These are phyloP conservation scores for Thyridium curvatum DNA, from an alignment of 2,329 filamentous ascomycete species.

Conservation along the genomic window DNA sequence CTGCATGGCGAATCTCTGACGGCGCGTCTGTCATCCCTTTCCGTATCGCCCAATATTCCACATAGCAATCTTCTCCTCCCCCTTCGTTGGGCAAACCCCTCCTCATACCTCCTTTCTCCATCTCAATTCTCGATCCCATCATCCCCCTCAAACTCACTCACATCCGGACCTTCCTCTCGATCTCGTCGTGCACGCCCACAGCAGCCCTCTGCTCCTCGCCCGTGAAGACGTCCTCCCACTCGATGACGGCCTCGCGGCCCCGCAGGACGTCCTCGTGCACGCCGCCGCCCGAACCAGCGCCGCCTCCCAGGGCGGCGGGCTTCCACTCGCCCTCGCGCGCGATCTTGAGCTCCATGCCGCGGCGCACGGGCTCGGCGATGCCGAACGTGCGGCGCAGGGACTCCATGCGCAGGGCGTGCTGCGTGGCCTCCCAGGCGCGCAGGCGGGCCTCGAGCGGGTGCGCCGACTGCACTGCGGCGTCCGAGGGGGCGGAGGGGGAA, in stretches of 20 bases:
- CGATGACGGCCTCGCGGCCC: conserved; percentile 69
- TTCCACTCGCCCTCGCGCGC: conserved; percentile 74
- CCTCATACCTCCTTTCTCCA: too few species aligned
- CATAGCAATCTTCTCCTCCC: too few species aligned
- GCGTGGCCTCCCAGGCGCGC: conserved; percentile 81
- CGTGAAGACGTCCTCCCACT: conserved; percentile 90
- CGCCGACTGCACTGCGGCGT: conserved; percentile 56
- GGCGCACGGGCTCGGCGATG: conserved; percentile 83
- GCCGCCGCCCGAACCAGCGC: too few species aligned
- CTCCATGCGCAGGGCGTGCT: conserved; percentile 84
- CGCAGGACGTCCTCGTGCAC: conserved; percentile 87
- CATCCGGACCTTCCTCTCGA: conserved; percentile 88
- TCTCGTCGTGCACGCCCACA: conserved; percentile 80
- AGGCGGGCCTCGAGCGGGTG: conserved; percentile 93
- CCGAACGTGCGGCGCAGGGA: conserved; percentile 81
- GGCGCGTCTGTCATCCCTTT: conserved; percentile 4
- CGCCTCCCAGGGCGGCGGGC: conserved; percentile 64
- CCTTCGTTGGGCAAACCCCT: too few species aligned
- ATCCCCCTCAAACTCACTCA: conserved; percentile 35
- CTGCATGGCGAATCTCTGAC: neutral
- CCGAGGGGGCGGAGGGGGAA: conserved; percentile 38
- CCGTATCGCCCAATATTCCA: too few species aligned
- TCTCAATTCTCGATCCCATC: too few species aligned
- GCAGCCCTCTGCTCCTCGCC: conserved; percentile 68
- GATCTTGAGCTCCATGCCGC: conserved; percentile 94